Conservation (phyloP, 148 eudicot species). For the Silene conica region DNA sequence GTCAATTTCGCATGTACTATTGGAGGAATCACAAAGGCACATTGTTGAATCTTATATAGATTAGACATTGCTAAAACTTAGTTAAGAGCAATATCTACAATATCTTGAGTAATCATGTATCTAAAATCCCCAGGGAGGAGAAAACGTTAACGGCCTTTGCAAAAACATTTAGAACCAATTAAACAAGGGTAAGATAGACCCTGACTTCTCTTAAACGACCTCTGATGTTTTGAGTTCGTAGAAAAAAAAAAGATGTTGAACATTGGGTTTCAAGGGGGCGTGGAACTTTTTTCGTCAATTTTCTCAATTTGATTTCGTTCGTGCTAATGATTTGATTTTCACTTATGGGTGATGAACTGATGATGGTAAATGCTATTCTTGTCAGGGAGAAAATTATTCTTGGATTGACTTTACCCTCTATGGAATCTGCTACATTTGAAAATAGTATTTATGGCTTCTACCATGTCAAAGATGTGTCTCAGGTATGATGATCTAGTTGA, state of each 20-base stretch:
- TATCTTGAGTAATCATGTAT: too few species aligned
- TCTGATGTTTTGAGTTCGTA: too few species aligned
- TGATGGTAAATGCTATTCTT: not conserved
- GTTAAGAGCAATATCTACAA: too few species aligned
- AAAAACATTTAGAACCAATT: too few species aligned
- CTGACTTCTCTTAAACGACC: too few species aligned
- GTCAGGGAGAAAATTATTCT: constrained; percentile 32
- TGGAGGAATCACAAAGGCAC: not conserved
- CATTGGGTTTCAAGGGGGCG: too few species aligned
- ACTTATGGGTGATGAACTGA: not conserved
- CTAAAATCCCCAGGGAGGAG: too few species aligned
- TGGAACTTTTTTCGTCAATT: too few species aligned
- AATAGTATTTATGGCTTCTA: constrained; percentile 48
- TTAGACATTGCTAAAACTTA: not conserved
- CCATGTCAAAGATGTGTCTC: constrained; percentile 71
- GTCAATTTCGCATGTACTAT: not conserved
- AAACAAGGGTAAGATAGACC: too few species aligned
- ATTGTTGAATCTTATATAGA: not conserved
- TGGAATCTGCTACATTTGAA: constrained; percentile 35
- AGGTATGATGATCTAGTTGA: constrained; percentile 40
- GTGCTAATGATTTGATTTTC: not conserved
- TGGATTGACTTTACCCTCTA: constrained; percentile 25
- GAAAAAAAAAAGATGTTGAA: too few species aligned
- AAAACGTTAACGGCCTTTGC: too few species aligned
- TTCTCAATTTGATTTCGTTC: not conserved